Percentiles rank a stretch among this genome's conserved stretches.
Evolutionary conservation across 208 protist species (phyloP).

Genomic region (Crithidia fasciculata): DNA sequence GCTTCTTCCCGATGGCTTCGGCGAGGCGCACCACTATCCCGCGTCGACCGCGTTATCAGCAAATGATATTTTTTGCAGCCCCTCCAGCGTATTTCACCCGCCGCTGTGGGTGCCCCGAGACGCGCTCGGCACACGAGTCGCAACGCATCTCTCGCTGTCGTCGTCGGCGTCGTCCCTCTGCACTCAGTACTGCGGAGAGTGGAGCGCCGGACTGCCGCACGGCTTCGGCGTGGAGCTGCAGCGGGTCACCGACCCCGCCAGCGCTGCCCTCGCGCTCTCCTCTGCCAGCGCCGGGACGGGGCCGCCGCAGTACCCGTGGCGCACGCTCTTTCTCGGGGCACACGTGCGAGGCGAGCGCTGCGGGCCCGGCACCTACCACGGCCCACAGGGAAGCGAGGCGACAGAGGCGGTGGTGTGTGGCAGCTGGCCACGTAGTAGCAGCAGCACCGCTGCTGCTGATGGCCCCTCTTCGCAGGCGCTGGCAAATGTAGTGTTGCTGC

Average conservation of each 20-base stretch:
- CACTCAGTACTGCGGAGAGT: slow-evolving; percentile 60
- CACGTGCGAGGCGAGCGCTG: slow-evolving; percentile 40
- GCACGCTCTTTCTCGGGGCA: slow-evolving; percentile 57
- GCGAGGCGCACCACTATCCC: slow-evolving; percentile 25
- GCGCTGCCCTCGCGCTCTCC: slow-evolving; percentile 7
- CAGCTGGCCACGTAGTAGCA: slow-evolving; percentile 40
- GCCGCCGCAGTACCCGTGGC: slow-evolving; percentile 37
- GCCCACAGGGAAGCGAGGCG: slow-evolving; percentile 40
- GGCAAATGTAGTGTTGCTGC: slow-evolving; percentile 41
- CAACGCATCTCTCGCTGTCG: background rate
- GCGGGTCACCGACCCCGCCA: slow-evolving; percentile 22
- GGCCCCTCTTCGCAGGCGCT: slow-evolving; percentile 7
- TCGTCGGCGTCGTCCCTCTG: slow-evolving; percentile 1
- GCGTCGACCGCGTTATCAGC: background rate
- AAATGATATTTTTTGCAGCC: background rate
- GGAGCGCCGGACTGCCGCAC: slow-evolving; percentile 53
- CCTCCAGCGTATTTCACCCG: slow-evolving; percentile 19
- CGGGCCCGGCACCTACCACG: slow-evolving; percentile 42
- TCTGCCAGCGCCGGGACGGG: slow-evolving; percentile 18
- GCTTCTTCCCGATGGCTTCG: slow-evolving; percentile 42
- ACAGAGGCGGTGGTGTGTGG: slow-evolving; percentile 60
- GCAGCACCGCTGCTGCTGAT: too few species aligned
- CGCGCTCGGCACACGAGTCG: background rate
- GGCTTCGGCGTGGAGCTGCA: slow-evolving; percentile 67
- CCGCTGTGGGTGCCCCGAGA: slow-evolving; percentile 17